Percentiles rank a stretch among this genome's conserved stretches.
Evolutionary conservation across 2,329 filamentous ascomycete species (phyloP).

Genomic region (Neocatenulostroma microsporum): DNA sequence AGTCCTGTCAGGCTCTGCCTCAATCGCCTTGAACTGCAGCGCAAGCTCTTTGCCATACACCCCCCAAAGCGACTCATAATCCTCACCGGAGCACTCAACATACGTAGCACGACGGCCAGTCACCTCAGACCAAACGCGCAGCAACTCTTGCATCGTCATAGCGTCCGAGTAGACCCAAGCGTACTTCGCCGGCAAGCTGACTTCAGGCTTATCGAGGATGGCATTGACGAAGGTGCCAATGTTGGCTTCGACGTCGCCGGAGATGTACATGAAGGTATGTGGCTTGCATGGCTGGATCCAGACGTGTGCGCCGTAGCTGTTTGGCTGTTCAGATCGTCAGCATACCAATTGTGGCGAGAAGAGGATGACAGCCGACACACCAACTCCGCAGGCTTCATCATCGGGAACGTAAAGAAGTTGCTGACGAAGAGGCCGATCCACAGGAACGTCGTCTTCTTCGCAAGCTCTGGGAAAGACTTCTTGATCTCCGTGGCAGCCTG

Average conservation of each 20-base stretch:
- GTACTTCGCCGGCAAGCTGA: slow-evolving; percentile 8
- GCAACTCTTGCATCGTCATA: slow-evolving; percentile 7
- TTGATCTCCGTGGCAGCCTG: slow-evolving; percentile 13
- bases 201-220: slow-evolving; percentile 8
- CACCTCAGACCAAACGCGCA: slow-evolving; percentile 8
- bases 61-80: slow-evolving; percentile 9
- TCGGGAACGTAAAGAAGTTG: slow-evolving; percentile 9
- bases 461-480: slow-evolving; percentile 9
- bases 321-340: slow-evolving; percentile 2
- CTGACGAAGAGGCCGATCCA: slow-evolving; percentile 13
- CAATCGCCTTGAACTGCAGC: slow-evolving; percentile 5
- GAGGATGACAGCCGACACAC: slow-evolving; percentile 1
- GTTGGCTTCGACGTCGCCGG: slow-evolving; percentile 9
- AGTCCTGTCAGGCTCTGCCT: slow-evolving; percentile 5
- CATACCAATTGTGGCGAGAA: background rate
- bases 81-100: slow-evolving; percentile 1
- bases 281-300: slow-evolving; percentile 6
- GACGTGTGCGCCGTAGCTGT: slow-evolving; percentile 6
- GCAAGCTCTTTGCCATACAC: slow-evolving; percentile 8
- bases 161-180: slow-evolving; percentile 7
- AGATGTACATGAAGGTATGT: slow-evolving; percentile 2
- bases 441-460: slow-evolving; percentile 15
- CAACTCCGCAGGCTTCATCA: slow-evolving; percentile 9
- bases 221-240: slow-evolving; percentile 9
- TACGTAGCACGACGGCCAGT: slow-evolving; percentile 8